phyloP scores from a whole-genome alignment of 106 monocot genomes.

The Narthecium ossifragum region DNA sequence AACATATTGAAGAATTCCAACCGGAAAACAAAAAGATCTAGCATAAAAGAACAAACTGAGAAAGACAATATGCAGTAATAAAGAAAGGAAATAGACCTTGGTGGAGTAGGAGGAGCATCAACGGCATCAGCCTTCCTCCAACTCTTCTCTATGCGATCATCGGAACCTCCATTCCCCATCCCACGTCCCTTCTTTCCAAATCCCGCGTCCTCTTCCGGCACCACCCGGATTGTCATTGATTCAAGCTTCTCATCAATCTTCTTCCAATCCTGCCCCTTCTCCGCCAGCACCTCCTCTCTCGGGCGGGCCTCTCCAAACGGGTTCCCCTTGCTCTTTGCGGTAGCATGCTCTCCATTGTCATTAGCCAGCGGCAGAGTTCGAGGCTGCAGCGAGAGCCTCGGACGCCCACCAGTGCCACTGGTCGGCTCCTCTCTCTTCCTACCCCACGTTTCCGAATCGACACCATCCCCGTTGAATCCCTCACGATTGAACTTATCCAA shows the following conservation, averaged over 20 bases:
- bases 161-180: constrained; percentile 19
- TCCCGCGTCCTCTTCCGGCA: constrained; percentile 7
- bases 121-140: constrained; percentile 63
- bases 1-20: too few species aligned
- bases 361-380: constrained; percentile 47
- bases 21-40: too few species aligned
- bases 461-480: constrained; percentile 12
- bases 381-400: constrained; percentile 72
- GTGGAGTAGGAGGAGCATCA: constrained; percentile 15
- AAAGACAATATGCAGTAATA: too few species aligned
- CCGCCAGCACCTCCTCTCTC: constrained; percentile 79
- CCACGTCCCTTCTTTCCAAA: constrained; percentile 33
- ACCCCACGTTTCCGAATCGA: constrained; percentile 53
- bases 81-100: constrained; percentile 26
- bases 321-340: constrained; percentile 9
- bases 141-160: constrained; percentile 43
- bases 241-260: constrained; percentile 81
- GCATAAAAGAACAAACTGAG: too few species aligned
- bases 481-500: constrained; percentile 42
- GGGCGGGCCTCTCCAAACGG: constrained; percentile 83
- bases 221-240: constrained; percentile 38
- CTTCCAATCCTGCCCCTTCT: constrained; percentile 91
- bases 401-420: constrained; percentile 33
- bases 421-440: constrained; percentile 38
- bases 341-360: constrained; percentile 8